Evolutionary conservation across 1,284 basidiomycete genomes (phyloP), one percentile per base, ranked within the genome.

Genomic region (Anthracocystis panici-leucophaei): DNA sequence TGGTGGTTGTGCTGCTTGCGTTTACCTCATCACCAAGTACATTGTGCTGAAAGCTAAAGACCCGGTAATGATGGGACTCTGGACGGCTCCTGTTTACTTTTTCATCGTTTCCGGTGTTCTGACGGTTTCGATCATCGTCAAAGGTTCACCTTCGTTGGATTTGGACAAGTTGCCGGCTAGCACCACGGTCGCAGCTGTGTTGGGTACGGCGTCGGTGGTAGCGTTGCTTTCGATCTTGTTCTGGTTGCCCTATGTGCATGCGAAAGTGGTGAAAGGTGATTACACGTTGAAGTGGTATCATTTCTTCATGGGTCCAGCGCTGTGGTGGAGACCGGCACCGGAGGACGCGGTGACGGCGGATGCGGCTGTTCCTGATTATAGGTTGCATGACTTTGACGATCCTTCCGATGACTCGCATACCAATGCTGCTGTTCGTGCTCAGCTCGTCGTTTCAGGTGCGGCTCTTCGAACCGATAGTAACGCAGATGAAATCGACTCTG

Each of bases 251-350:
- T 80, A 65, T 35, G 64, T 78, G 23, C 40, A 75, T 62, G 57
- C n/a, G 2, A 65, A 75, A 23, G 72, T 79, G 33, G 57, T 79
- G 23, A 64, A 55, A 23, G 60, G 65, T 2, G 78, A 79, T 40
- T 64, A 69, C 38, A 72, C 72, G 27, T 21, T 79, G 31, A 74
- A 64, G 31, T 65, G 58, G 58, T 79, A 70, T 38, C 77, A 79
- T 54, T 57, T 79, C 29, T 65, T 75, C 58, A 61, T 72, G 57
- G 77, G 77, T n/a, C 75, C 77, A 0, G 18, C 63, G 21, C 68
- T 79, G 23, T 72, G 69, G 69, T 55, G 14, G 14, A 58, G 69
- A 7, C 51, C 58, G 0, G 69, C 69, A 7, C 69, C 69, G 5
- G 55, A 45, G 38, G 69, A 72, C 21, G 69, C 69, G 4, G 29